Percentiles rank a stretch among this genome's conserved stretches.
Conservation (phyloP, 768 basidiomycete species). For the Chalciporus chontae region DNA sequence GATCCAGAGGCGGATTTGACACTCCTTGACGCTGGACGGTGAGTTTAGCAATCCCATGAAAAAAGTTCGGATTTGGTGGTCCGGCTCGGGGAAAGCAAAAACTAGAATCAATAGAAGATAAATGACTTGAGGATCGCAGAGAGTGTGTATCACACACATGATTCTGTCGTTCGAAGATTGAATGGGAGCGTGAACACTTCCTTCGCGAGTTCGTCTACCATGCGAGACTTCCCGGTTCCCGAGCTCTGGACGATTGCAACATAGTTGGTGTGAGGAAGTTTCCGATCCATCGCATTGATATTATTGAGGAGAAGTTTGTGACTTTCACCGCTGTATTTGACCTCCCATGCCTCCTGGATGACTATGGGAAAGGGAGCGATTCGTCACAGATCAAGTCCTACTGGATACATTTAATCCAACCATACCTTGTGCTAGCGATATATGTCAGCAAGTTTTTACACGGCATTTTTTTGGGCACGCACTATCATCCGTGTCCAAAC, state of each 20-base stretch:
- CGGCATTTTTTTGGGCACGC: neutral
- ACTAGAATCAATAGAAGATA: neutral
- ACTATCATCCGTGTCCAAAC: neutral
- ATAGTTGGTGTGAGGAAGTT: neutral
- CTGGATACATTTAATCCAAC: neutral
- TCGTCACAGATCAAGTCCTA: neutral
- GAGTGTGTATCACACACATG: neutral
- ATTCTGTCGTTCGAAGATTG: neutral
- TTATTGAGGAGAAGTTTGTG: neutral
- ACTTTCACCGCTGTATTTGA: neutral
- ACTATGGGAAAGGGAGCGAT: neutral
- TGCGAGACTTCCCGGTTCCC: conserved; percentile 5
- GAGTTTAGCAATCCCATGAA: neutral
- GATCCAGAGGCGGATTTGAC: neutral
- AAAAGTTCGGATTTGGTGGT: neutral
- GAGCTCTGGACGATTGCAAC: conserved; percentile 1
- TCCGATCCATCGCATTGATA: neutral
- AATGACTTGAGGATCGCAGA: neutral
- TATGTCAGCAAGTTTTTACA: neutral
- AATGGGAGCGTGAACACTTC: conserved; percentile 4
- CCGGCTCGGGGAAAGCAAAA: neutral
- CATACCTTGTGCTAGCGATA: neutral
- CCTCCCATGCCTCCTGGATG: neutral
- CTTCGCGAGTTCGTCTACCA: conserved; percentile 9
- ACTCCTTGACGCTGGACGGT: neutral